Evolutionary conservation across 305 asterid species (phyloP).

Genomic region (Fraxinus angustifolia): DNA sequence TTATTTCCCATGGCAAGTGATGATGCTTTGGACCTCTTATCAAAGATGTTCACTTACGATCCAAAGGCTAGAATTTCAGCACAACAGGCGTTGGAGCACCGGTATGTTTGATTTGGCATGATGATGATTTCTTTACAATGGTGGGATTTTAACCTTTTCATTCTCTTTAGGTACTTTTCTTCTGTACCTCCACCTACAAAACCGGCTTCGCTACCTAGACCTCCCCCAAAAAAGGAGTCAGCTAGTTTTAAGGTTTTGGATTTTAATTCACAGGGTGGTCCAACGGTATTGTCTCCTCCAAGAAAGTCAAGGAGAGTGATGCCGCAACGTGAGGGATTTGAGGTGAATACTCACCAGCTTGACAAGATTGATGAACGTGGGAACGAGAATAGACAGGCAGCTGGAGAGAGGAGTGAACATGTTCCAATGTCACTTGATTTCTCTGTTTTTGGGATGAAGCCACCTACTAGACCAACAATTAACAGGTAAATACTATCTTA

Average conservation of each 20-base stretch:
- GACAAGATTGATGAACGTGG: constrained; percentile 58
- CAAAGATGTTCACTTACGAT: constrained; percentile 84
- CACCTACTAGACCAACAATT: constrained; percentile 88
- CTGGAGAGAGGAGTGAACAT: constrained; percentile 65
- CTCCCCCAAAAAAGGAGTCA: constrained; percentile 77
- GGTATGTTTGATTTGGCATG: constrained; percentile 42
- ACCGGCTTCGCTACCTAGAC: constrained; percentile 88
- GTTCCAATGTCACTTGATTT: constrained; percentile 93
- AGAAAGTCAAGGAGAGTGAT: constrained; percentile 91
- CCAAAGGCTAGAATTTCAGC: constrained; percentile 91
- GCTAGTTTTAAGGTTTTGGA: constrained; percentile 50
- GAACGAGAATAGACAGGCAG: constrained; percentile 50
- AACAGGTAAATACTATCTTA: constrained; percentile 53
- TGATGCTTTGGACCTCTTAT: constrained; percentile 78
- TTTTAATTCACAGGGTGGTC: constrained; percentile 62
- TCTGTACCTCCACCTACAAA: constrained; percentile 87
- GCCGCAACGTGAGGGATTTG: constrained; percentile 80
- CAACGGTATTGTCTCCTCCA: constrained; percentile 89
- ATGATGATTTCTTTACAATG: constrained; percentile 6
- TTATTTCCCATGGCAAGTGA: constrained; percentile 92
- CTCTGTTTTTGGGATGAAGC: constrained; percentile 72
- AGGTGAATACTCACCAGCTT: constrained; percentile 43
- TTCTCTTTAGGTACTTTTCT: constrained; percentile 61
- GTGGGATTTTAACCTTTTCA: constrained; percentile 17
- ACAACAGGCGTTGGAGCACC: constrained; percentile 90